A percentile compares a stretch with the other conserved stretches of the same genome.
Conservation (phyloP, 2,329 filamentous ascomycete species). For the Fusarium heterosporum region DNA sequence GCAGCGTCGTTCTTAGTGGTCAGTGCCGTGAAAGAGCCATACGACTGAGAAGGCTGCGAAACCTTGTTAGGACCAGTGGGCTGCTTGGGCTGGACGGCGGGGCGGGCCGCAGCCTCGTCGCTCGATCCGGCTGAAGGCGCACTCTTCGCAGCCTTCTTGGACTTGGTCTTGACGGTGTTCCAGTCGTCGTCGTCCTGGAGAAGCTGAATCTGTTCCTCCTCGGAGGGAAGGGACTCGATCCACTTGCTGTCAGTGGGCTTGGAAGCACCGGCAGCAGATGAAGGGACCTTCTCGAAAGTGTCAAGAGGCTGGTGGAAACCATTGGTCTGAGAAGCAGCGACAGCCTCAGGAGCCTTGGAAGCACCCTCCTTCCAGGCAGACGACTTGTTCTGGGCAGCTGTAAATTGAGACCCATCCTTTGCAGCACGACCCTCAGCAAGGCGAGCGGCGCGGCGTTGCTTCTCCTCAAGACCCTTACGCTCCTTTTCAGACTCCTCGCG, state of each 20-base stretch:
- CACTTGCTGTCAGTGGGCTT: slow-evolving; percentile 56
- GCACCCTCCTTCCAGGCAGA: slow-evolving; percentile 59
- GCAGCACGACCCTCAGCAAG: slow-evolving; percentile 84
- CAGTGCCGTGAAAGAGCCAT: slow-evolving; percentile 64
- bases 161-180: slow-evolving; percentile 68
- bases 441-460: slow-evolving; percentile 84
- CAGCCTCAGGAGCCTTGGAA: slow-evolving; percentile 49
- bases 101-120: slow-evolving; percentile 50
- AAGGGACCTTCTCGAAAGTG: slow-evolving; percentile 62
- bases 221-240: slow-evolving; percentile 66
- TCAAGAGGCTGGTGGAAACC: slow-evolving; percentile 65
- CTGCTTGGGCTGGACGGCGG: slow-evolving; percentile 50
- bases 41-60: slow-evolving; percentile 52
- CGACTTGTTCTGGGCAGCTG: slow-evolving; percentile 57
- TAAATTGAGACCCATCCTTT: slow-evolving; percentile 78
- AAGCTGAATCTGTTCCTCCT: slow-evolving; percentile 72
- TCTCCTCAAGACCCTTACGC: slow-evolving; percentile 80
- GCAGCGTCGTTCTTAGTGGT: slow-evolving; percentile 55
- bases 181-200: slow-evolving; percentile 66
- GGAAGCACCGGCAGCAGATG: slow-evolving; percentile 47
- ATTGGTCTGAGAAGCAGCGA: slow-evolving; percentile 48
- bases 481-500: slow-evolving; percentile 83
- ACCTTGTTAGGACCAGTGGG: slow-evolving; percentile 42
- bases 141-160: slow-evolving; percentile 58
- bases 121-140: slow-evolving; percentile 52